Percentiles rank a stretch among this genome's conserved stretches.
These are phyloP conservation scores for Zostera marina DNA, from an alignment of 116 monocot species.

Conservation along the genomic window DNA sequence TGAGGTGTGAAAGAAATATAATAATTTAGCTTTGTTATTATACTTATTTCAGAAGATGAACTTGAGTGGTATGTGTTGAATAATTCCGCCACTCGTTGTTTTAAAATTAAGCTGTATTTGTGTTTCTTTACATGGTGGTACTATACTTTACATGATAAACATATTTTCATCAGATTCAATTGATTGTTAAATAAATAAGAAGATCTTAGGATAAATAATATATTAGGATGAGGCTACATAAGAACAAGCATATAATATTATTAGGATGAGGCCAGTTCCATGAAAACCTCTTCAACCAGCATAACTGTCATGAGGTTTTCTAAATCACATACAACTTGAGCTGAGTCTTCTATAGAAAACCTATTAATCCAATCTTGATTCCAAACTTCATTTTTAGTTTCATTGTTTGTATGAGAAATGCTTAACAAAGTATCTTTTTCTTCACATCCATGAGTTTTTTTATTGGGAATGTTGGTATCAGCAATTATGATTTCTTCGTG, in stretches of 20 bases:
- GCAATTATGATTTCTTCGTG: constrained; percentile 6
- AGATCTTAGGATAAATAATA: neutral
- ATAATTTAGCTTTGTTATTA: too few species aligned
- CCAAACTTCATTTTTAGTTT: constrained; percentile 29
- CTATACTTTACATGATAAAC: too few species aligned
- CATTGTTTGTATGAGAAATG: constrained; percentile 16
- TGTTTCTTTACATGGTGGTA: too few species aligned
- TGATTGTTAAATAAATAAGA: too few species aligned
- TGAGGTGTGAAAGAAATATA: too few species aligned
- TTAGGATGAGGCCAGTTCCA: constrained; percentile 26
- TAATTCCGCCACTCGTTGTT: too few species aligned
- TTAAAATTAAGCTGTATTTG: too few species aligned
- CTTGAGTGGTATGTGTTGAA: too few species aligned
- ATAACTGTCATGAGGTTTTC: constrained; percentile 18
- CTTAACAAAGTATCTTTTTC: constrained; percentile 13
- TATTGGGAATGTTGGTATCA: constrained; percentile 1
- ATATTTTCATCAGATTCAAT: too few species aligned
- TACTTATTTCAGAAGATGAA: too few species aligned
- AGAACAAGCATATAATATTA: too few species aligned
- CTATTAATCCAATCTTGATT: constrained; percentile 37
- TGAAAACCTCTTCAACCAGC: constrained; percentile 24
- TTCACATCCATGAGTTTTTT: constrained; percentile 4
- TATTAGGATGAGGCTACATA: constrained; percentile 1
- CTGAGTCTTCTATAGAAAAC: constrained; percentile 31
- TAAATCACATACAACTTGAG: constrained; percentile 18